phyloP scores from a whole-genome alignment of 768 basidiomycete species.

The Ephemerocybe angulata region DNA sequence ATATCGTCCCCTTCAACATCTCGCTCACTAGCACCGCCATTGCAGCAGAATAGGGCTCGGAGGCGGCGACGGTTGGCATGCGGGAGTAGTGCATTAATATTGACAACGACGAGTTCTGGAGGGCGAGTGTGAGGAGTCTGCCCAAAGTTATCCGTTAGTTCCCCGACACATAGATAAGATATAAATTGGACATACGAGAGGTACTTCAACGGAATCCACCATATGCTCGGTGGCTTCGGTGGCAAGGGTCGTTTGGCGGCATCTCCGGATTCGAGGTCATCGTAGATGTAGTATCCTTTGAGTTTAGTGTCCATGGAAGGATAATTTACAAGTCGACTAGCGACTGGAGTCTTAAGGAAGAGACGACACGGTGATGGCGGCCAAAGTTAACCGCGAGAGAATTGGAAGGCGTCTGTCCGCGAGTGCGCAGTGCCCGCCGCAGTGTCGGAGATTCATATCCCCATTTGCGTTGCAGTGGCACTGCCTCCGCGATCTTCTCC shows the following conservation, averaged over 20 bases:
- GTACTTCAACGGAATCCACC: conserved; percentile 74
- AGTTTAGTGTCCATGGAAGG: conserved; percentile 34
- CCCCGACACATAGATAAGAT: not conserved
- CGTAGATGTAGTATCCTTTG: not conserved
- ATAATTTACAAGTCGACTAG: not conserved
- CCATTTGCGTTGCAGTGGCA: too few species aligned
- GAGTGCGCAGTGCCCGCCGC: too few species aligned
- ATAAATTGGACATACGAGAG: conserved; percentile 57
- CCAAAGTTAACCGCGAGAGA: not conserved
- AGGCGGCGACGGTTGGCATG: conserved; percentile 63
- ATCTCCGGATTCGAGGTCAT: not conserved
- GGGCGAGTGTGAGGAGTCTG: conserved; percentile 78
- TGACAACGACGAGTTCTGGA: conserved; percentile 88
- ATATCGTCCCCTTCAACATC: conserved; percentile 87
- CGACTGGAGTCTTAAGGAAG: not conserved
- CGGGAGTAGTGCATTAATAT: conserved; percentile 98
- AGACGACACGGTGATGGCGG: too few species aligned
- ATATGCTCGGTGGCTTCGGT: conserved; percentile 49
- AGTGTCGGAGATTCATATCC: too few species aligned
- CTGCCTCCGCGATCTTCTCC: too few species aligned
- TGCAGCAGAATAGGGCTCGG: conserved; percentile 84
- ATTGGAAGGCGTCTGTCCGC: not conserved
- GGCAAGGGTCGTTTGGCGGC: conserved; percentile 20
- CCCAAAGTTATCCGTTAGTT: not conserved
- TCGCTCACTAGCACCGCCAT: conserved; percentile 93